These are phyloP conservation scores for Ricinus communis DNA, from an alignment of 345 rosid genomes.

Conservation along the genomic window DNA sequence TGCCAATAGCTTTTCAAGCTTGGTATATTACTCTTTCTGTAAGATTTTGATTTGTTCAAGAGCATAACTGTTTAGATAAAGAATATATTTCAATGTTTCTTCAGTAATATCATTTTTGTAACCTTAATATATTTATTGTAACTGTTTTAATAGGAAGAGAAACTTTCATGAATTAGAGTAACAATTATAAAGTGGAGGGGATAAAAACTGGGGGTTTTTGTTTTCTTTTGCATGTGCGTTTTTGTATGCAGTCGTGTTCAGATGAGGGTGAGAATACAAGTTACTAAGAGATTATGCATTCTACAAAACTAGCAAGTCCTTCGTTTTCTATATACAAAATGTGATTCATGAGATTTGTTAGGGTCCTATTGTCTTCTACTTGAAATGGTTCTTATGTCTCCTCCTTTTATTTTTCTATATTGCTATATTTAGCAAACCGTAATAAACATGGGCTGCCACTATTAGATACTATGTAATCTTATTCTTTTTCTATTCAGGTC, in stretches of 20 bases:
- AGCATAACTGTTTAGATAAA: background rate
- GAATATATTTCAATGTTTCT: background rate
- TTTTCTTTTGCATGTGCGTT: no score
- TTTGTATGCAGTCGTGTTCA: background rate
- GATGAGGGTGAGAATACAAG: background rate
- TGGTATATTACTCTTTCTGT: background rate
- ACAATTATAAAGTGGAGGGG: background rate
- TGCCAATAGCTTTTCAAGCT: background rate
- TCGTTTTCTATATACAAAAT: background rate
- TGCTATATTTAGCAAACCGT: background rate
- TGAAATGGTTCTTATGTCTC: background rate
- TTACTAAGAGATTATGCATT: background rate
- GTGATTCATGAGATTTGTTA: background rate
- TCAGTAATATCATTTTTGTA: background rate
- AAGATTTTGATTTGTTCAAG: background rate
- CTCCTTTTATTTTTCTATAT: background rate
- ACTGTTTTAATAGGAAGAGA: background rate
- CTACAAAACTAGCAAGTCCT: constrained; percentile 1
- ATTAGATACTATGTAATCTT: constrained; percentile 1
- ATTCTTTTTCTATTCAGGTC: constrained; percentile 40
- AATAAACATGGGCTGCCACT: background rate
- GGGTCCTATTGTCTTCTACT: background rate
- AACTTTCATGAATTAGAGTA: background rate
- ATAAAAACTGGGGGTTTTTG: background rate
- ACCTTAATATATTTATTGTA: background rate